Evolutionary conservation across 768 basidiomycete species (phyloP), one percentile per base, ranked within the genome.

Genomic region (Auricularia heimuer): DNA sequence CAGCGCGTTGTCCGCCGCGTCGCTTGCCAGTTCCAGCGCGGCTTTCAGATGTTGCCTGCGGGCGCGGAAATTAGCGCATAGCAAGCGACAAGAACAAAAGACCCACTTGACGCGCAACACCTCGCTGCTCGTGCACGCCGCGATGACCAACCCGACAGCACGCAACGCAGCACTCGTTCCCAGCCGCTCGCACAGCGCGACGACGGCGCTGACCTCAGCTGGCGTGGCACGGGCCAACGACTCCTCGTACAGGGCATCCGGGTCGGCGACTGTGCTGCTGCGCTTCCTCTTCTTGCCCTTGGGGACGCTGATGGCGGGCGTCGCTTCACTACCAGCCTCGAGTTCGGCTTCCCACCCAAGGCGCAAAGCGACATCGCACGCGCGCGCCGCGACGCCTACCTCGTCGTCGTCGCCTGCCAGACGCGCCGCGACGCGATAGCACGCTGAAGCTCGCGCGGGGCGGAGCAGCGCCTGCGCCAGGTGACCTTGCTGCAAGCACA

Each of bases 401-500:
- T 61, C 54, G 18, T 63, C 51, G 3, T 33, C 21, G n/a, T 47
- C 44, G 44, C 61, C 54, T 64, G 79, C 76, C 0, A 89, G 74
- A 61, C 77, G 73, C 3, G 82, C 83, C 3, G 89, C 87, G 3
- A 87, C 80, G 51, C 77, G 78, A 72, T 91, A 92, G 64, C 86
- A 88, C 44, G 79, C 76, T 61, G 78, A 69, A 18, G 90, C 90
- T 2, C 83, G 79, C 11, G 78, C 76, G 0, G 76, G 71, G 7
- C 82, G 77, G 1, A 84, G 83, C 3, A 83, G 74, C 1, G 88
- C 83, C 71, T 92, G 90, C 3, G 88, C 85, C 35, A 92, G 81
- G 66, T 92, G 88, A 0, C 85, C 90, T 63, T 89, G 82, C 65
- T 86, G 81, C 6, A 92, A 77, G 4, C 86, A 80, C 11, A 90